Evolutionary conservation across 1,284 basidiomycete genomes (phyloP).

Genomic region (Omphalotus olearius): DNA sequence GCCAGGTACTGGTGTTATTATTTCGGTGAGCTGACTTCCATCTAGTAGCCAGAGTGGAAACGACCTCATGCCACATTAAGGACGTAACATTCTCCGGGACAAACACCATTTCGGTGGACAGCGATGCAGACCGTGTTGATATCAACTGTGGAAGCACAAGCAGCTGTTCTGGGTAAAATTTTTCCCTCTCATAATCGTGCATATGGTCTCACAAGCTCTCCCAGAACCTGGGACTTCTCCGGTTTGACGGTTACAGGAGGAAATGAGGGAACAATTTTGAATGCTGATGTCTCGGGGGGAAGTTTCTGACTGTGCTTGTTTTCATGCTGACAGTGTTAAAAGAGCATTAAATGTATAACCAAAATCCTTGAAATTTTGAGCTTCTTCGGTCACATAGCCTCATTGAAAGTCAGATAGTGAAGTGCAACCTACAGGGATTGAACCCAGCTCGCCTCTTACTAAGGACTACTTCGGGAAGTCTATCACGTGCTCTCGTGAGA

Average conservation of each 20-base stretch:
- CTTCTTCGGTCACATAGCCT: no score
- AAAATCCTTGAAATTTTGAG: no score
- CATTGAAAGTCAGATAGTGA: no score
- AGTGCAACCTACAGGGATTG: no score
- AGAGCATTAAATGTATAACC: no score
- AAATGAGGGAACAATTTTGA: constrained; percentile 2
- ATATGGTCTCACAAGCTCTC: background rate
- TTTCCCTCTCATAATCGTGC: background rate
- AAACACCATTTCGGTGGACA: constrained; percentile 10
- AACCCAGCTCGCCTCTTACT: no score
- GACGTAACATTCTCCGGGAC: constrained; percentile 5
- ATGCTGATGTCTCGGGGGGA: constrained; percentile 8
- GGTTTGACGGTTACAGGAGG: constrained; percentile 10
- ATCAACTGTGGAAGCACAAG: constrained; percentile 11
- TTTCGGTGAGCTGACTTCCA: constrained; percentile 16
- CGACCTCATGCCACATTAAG: background rate
- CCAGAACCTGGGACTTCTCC: constrained; percentile 9
- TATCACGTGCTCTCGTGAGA: no score
- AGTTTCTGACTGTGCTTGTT: background rate
- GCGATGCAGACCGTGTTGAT: constrained; percentile 8
- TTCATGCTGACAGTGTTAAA: no score
- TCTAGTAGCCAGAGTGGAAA: background rate
- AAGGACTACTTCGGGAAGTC: no score
- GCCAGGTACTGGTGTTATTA: constrained; percentile 43
- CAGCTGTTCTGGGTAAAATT: constrained; percentile 17